Evolutionary conservation across 1,284 basidiomycete genomes (phyloP).

Genomic region (Ganoderma sp.): DNA sequence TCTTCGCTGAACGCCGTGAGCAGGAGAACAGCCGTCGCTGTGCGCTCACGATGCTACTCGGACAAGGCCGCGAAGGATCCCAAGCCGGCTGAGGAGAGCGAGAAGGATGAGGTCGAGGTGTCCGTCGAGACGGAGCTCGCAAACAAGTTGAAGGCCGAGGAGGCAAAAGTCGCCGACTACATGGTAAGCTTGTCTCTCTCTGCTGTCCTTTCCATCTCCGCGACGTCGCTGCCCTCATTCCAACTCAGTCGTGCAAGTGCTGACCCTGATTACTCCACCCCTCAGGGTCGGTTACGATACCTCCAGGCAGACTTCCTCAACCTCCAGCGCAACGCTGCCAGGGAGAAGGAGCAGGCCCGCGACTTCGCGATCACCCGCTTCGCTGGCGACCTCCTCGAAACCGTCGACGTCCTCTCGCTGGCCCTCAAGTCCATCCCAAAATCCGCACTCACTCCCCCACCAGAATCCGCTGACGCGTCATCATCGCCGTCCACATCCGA

Average conservation of each 20-base stretch:
- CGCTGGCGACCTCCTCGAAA: conserved; percentile 88
- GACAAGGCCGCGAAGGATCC: conserved; percentile 48
- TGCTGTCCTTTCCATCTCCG: conserved; percentile 3
- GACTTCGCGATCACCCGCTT: conserved; percentile 95
- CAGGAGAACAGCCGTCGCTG: conserved; percentile 36
- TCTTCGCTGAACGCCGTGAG: conserved; percentile 40
- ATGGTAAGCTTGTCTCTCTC: conserved; percentile 53
- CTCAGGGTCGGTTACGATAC: conserved; percentile 83
- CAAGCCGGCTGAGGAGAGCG: conserved; percentile 35
- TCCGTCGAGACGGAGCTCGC: conserved; percentile 46
- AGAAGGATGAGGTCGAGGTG: conserved; percentile 32
- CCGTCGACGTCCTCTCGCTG: conserved; percentile 89
- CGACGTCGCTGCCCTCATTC: not conserved
- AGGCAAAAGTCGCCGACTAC: conserved; percentile 74
- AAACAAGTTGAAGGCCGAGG: conserved; percentile 70
- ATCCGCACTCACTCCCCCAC: conserved; percentile 46
- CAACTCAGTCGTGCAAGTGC: conserved; percentile 14
- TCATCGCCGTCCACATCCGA: conserved; percentile 40
- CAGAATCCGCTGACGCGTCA: conserved; percentile 33
- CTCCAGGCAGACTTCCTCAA: conserved; percentile 95
- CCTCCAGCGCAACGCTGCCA: conserved; percentile 86
- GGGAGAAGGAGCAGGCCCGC: conserved; percentile 91
- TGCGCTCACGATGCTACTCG: conserved; percentile 52
- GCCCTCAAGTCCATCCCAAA: conserved; percentile 88
- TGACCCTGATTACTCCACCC: conserved; percentile 9